Conservation (phyloP, 129 eudicot genomes). For the Arctium lappa region DNA sequence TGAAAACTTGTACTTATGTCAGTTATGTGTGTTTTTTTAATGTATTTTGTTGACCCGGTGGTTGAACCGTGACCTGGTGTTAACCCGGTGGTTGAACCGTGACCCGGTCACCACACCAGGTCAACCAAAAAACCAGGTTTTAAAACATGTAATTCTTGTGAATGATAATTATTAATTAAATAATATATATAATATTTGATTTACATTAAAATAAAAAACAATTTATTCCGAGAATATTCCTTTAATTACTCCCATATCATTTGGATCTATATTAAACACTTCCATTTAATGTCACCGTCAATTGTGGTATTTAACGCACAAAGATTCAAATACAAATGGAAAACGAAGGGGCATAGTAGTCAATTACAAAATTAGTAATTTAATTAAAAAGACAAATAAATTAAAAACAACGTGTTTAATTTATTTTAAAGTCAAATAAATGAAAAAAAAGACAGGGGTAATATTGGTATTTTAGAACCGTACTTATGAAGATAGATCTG, state of each 20-base stretch:
- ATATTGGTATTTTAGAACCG: slow-evolving; percentile 4
- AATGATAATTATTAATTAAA: not conserved
- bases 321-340: not conserved
- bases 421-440: not conserved
- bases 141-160: not conserved
- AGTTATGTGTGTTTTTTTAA: too few species aligned
- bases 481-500: slow-evolving; percentile 42
- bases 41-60: too few species aligned
- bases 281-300: slow-evolving; percentile 14
- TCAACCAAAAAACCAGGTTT: too few species aligned
- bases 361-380: not conserved
- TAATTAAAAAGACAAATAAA: not conserved
- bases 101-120: too few species aligned
- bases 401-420: not conserved
- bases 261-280: slow-evolving; percentile 24
- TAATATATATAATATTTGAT: not conserved
- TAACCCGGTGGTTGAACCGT: too few species aligned
- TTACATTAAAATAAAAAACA: not conserved
- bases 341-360: not conserved
- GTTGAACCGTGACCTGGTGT: too few species aligned
- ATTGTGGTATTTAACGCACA: not conserved
- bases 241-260: not conserved
- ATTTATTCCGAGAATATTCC: not conserved
- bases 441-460: not conserved
- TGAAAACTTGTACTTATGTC: too few species aligned